phyloP scores from a whole-genome alignment of 2,329 filamentous ascomycete species.

The Microcyclospora pomicola region DNA sequence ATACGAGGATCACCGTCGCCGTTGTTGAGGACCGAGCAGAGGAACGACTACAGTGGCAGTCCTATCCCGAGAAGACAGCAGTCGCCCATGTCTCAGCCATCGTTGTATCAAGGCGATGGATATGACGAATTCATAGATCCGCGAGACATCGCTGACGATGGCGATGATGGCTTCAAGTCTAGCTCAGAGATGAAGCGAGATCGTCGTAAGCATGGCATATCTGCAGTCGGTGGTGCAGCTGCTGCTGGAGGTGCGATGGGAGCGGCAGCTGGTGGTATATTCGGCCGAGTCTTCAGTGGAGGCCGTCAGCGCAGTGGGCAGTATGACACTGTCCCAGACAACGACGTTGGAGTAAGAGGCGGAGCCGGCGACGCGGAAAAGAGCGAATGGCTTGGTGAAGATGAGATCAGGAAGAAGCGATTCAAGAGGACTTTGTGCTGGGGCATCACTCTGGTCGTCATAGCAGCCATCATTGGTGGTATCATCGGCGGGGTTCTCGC shows the following conservation, averaged over 20 bases:
- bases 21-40: not conserved
- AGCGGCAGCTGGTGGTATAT: too few species aligned
- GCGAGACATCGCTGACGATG: constrained; percentile 70
- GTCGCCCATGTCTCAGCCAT: constrained; percentile 6
- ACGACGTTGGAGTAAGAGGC: constrained; percentile 10
- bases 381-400: constrained; percentile 46
- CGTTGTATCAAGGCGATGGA: constrained; percentile 14
- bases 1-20: not conserved
- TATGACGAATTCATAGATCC: constrained; percentile 47
- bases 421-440: constrained; percentile 56
- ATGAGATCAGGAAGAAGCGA: constrained; percentile 49
- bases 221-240: constrained; percentile 25
- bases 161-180: constrained; percentile 60
- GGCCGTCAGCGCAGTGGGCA: constrained; percentile 23
- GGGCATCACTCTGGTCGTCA: constrained; percentile 49
- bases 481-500: constrained; percentile 59
- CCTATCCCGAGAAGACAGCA: not conserved
- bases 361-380: constrained; percentile 41
- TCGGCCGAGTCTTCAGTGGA: constrained; percentile 14
- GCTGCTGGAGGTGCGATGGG: constrained; percentile 26
- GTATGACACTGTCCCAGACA: constrained; percentile 43
- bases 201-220: constrained; percentile 24
- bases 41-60: not conserved
- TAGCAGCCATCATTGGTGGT: constrained; percentile 60
- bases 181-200: constrained; percentile 25